These are phyloP conservation scores for Ustilago loliicola DNA, from an alignment of 1,284 basidiomycete species.

Conservation along the genomic window DNA sequence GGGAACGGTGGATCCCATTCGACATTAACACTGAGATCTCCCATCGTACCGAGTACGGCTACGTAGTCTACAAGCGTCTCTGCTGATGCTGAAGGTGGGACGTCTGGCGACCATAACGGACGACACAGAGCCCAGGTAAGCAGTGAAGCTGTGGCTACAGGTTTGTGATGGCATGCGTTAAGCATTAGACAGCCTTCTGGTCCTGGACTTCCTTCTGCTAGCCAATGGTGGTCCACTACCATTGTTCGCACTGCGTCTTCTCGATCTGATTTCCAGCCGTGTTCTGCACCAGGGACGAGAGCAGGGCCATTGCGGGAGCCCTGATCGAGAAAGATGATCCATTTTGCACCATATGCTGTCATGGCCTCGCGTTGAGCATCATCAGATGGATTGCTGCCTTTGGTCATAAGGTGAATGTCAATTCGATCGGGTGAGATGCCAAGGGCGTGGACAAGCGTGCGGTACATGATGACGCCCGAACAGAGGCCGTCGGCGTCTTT, in stretches of 20 bases:
- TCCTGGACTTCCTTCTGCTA: slow-evolving; percentile 29
- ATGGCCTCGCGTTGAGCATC: slow-evolving; percentile 37
- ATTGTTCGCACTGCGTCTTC: slow-evolving; percentile 34
- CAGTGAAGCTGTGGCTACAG: slow-evolving; percentile 50
- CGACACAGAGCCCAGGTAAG: slow-evolving; percentile 57
- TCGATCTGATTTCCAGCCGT: slow-evolving; percentile 38
- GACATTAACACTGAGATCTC: slow-evolving; percentile 55
- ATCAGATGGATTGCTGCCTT: slow-evolving; percentile 43
- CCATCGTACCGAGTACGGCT: slow-evolving; percentile 58
- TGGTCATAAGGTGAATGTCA: slow-evolving; percentile 55
- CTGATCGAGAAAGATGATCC: slow-evolving; percentile 60
- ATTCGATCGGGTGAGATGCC: slow-evolving; percentile 32
- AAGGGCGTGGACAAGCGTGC: slow-evolving; percentile 47
- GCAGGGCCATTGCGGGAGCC: slow-evolving; percentile 56
- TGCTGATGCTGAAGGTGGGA: slow-evolving; percentile 17
- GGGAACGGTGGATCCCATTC: slow-evolving; percentile 59
- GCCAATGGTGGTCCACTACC: slow-evolving; percentile 59
- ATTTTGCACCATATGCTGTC: slow-evolving; percentile 35
- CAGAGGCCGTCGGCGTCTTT: slow-evolving; percentile 62
- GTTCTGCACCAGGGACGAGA: slow-evolving; percentile 47
- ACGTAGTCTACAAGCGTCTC: slow-evolving; percentile 47
- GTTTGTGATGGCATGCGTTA: slow-evolving; percentile 54
- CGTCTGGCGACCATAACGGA: slow-evolving; percentile 33
- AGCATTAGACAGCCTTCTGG: slow-evolving; percentile 55
- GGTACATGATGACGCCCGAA: slow-evolving; percentile 54